phyloP scores from a whole-genome alignment of 2,329 filamentous ascomycete species.

The Verticillium klebahnii region DNA sequence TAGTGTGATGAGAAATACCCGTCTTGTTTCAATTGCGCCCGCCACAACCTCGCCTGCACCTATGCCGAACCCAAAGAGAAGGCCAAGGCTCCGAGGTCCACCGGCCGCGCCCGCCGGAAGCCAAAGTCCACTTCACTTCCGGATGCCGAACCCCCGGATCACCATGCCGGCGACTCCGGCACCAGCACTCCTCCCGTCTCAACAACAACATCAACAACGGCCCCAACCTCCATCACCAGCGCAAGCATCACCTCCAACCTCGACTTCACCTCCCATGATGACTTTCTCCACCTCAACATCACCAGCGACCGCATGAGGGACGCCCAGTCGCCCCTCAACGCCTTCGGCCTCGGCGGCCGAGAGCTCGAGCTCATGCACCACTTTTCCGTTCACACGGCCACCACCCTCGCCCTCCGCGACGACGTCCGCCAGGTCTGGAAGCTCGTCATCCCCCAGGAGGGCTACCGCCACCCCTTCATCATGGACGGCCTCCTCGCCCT shows the following conservation, averaged over 20 bases:
- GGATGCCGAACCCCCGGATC: not conserved
- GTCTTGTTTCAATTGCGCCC: constrained; percentile 24
- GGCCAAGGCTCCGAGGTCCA: not conserved
- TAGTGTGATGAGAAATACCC: constrained; percentile 21
- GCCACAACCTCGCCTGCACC: constrained; percentile 22
- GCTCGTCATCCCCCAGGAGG: constrained; percentile 18
- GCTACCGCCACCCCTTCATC: constrained; percentile 21
- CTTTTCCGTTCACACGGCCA: constrained; percentile 19
- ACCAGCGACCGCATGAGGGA: not conserved
- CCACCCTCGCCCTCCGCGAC: constrained; percentile 15
- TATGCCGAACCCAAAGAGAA: constrained; percentile 6
- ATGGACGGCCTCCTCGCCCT: constrained; percentile 25
- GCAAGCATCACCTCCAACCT: not conserved
- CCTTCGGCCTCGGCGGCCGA: constrained; percentile 3
- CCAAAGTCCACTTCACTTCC: too few species aligned
- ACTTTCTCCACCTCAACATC: not conserved
- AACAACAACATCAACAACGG: not conserved
- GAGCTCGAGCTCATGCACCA: constrained; percentile 25
- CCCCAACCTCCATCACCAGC: not conserved
- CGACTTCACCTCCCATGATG: not conserved
- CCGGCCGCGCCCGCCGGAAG: not conserved
- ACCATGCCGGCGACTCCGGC: not conserved
- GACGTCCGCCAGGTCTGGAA: constrained; percentile 22
- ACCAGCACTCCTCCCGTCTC: not conserved
- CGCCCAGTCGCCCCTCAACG: not conserved